A percentile compares a stretch with the other conserved stretches of the same genome.
Conservation (phyloP, 345 rosid species). For the Syzygium jambos region DNA sequence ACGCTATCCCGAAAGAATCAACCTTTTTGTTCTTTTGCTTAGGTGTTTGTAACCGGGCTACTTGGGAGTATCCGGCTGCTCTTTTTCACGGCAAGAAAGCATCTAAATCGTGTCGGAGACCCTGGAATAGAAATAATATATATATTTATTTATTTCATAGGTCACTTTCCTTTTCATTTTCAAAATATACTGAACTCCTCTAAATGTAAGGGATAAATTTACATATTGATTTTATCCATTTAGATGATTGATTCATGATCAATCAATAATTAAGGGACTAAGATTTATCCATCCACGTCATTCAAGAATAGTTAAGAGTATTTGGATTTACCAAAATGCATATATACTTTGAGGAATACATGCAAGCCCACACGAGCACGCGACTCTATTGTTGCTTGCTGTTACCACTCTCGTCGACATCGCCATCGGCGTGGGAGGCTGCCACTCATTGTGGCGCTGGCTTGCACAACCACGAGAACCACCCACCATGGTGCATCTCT, state of each 20-base stretch:
- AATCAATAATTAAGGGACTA: too few species aligned
- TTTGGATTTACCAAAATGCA: too few species aligned
- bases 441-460: too few species aligned
- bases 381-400: too few species aligned
- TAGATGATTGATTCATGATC: background rate
- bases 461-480: too few species aligned
- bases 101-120: background rate
- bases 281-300: too few species aligned
- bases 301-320: too few species aligned
- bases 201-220: background rate
- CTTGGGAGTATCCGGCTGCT: background rate
- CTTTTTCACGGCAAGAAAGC: background rate
- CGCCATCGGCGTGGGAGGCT: too few species aligned
- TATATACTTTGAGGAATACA: too few species aligned
- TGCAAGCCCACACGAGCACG: too few species aligned
- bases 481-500: too few species aligned
- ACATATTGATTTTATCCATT: background rate
- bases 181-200: background rate
- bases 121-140: background rate
- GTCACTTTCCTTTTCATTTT: background rate
- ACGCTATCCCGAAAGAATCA: background rate
- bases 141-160: background rate
- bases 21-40: background rate
- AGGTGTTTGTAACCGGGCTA: background rate
- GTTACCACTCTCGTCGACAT: too few species aligned